Conservation (phyloP, 257 asterid genomes). For the Gentiana dahurica region DNA sequence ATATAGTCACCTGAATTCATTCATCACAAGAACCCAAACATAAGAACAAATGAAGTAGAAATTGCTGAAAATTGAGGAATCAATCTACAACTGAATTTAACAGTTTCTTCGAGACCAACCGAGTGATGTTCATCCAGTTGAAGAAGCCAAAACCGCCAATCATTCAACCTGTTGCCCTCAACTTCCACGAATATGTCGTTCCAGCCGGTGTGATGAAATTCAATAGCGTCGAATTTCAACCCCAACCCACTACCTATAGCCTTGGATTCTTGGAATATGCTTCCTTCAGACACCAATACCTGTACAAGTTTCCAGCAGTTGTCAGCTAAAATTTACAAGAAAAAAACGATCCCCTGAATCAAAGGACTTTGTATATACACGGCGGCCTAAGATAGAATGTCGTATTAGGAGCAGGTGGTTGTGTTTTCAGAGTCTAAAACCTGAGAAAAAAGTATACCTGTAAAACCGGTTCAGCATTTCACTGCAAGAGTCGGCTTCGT, state of each 20-base stretch:
- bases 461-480: constrained; percentile 53
- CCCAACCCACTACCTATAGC: constrained; percentile 75
- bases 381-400: too few relatives aligned
- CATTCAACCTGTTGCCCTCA: constrained; percentile 51
- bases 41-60: too few relatives aligned
- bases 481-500: constrained; percentile 35
- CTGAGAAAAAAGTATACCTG: constrained; percentile 31
- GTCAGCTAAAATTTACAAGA: neutral
- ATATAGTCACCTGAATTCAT: constrained; percentile 36
- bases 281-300: constrained; percentile 97
- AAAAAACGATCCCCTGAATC: too few relatives aligned
- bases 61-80: too few relatives aligned
- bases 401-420: too few relatives aligned
- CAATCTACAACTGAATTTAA: too few relatives aligned
- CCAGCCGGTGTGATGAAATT: constrained; percentile 70
- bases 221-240: constrained; percentile 54
- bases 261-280: constrained; percentile 78
- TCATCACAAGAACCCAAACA: too few relatives aligned
- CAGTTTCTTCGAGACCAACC: constrained; percentile 30
- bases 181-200: constrained; percentile 49
- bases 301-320: constrained; percentile 23
- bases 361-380: too few relatives aligned
- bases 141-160: constrained; percentile 81
- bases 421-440: neutral
- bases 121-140: constrained; percentile 43